Percentiles rank a stretch among this genome's conserved stretches.
phyloP scores from a whole-genome alignment of 2,329 filamentous ascomycete genomes.

The Lecanoromycetidae sp. region DNA sequence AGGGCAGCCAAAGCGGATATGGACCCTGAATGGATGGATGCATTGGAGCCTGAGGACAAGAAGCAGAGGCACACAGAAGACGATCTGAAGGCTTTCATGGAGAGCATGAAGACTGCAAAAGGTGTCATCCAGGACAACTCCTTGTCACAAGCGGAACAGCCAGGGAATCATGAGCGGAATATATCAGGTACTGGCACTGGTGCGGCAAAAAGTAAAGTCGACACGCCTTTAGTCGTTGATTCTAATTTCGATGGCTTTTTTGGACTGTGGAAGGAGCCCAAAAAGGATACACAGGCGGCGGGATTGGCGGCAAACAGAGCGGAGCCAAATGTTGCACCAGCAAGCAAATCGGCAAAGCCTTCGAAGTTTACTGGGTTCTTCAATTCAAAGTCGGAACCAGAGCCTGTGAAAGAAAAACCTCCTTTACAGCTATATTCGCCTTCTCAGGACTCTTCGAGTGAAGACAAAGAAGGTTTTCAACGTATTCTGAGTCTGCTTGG shows the following conservation, averaged over 20 bases:
- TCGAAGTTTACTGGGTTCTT: conserved; percentile 84
- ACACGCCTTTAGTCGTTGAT: conserved; percentile 51
- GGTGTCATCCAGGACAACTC: conserved; percentile 21
- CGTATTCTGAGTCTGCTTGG: conserved; percentile 65
- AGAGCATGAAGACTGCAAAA: conserved; percentile 65
- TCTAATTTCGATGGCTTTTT: conserved; percentile 69
- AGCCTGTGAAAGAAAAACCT: conserved; percentile 10
- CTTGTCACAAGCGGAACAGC: conserved; percentile 31
- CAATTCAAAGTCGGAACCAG: conserved; percentile 26
- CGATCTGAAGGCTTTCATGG: conserved; percentile 91
- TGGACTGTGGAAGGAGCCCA: conserved; percentile 43
- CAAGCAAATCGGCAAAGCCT: conserved; percentile 51
- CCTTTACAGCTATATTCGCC: conserved; percentile 23
- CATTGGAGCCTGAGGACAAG: conserved; percentile 54
- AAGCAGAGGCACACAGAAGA: conserved; percentile 66
- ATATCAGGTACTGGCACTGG: conserved; percentile 16
- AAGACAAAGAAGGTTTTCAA: conserved; percentile 78
- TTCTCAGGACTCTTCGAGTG: conserved; percentile 38
- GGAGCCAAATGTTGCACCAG: conserved; percentile 31
- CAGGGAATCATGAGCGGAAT: conserved; percentile 22
- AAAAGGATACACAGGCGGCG: conserved; percentile 30
- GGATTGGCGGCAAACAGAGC: conserved; percentile 29
- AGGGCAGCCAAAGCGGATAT: conserved; percentile 50
- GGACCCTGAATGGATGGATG: conserved; percentile 85
- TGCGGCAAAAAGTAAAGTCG: conserved; percentile 26